Conservation (phyloP, 2,329 filamentous ascomycete genomes). For the Phaeoacremonium minimum region DNA sequence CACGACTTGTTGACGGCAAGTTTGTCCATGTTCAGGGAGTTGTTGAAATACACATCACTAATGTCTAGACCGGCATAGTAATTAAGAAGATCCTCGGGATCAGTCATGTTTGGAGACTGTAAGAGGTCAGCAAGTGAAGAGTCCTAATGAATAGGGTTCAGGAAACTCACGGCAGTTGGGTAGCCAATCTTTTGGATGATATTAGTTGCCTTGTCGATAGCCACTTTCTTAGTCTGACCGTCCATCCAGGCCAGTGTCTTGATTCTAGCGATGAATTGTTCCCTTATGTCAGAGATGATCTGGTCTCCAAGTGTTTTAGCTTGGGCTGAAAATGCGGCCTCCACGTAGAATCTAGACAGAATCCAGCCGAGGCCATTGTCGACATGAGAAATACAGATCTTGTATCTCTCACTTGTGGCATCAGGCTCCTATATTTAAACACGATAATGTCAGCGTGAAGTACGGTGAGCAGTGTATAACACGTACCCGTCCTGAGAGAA, state of each 20-base stretch:
- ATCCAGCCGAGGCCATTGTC: constrained; percentile 57
- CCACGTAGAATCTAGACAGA: constrained; percentile 65
- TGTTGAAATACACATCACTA: constrained; percentile 52
- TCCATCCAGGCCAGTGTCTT: constrained; percentile 61
- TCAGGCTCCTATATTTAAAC: too few relatives aligned
- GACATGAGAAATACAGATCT: not conserved
- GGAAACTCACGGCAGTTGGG: constrained; percentile 37
- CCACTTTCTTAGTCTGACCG: constrained; percentile 51
- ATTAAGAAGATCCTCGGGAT: constrained; percentile 47
- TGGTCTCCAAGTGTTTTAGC: constrained; percentile 64
- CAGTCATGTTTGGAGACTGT: constrained; percentile 54
- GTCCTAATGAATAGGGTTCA: too few relatives aligned
- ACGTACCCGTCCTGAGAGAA: too few relatives aligned
- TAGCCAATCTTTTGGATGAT: constrained; percentile 68
- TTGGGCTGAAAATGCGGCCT: constrained; percentile 62
- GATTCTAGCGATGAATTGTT: constrained; percentile 58
- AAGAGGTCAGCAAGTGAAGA: too few relatives aligned
- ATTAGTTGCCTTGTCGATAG: constrained; percentile 61
- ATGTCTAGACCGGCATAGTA: constrained; percentile 55
- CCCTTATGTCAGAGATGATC: constrained; percentile 68
- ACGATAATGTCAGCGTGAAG: too few relatives aligned
- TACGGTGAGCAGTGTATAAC: too few relatives aligned
- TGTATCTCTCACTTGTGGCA: not conserved
- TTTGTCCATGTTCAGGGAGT: constrained; percentile 45
- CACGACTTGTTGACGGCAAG: constrained; percentile 46